Base-by-base conservation (phyloP, 2,329 filamentous ascomycete genomes). In the Penicillium freii region DNA sequence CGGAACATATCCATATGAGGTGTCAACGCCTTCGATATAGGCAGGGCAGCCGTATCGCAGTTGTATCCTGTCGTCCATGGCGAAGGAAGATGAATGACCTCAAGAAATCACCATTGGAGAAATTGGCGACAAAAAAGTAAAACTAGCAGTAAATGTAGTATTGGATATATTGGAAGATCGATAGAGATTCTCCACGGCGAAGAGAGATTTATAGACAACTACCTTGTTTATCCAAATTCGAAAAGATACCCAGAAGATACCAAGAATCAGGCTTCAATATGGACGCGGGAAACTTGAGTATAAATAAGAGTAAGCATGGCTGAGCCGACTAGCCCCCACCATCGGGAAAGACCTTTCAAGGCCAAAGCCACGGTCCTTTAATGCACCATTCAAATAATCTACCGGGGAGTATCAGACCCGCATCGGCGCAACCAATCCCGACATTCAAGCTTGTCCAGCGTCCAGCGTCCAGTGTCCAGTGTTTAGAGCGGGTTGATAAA, bases 1-100 rank as follows among this genome's bases (percentile, higher is more conserved):
- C n/a, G 73, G 72, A 23, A 63, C 29, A 55, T 75, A 75, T 55
- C 72, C 72, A 46, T 75, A 75, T 23, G 65, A 58, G 7, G 67
- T 69, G 9, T 38, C 45, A 7, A 64, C 8, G 13, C 69, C 70
- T 15, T 63, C 57, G 21, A 73, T 61, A 38, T 63, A 59, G 38
- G 67, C 57, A 53, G 69, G 61, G 42, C 72, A 75, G 44, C 66
- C 66, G 3, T 23, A 38, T 31, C 29, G 49, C 42, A 69, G 54
- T 45, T 61, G 25, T 36, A 59, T 8, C 29, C 39, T 29, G 19
- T 57, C 54, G 23, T n/a, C 31, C 61, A 62, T 64, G 42, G 13
- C 53, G 54, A 48, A 43, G 36, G 23, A 7, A 33, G 29, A 44
- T 17, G n/a, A 46, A 21, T 17, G n/a, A 29, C 6, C 4, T 9